These are phyloP conservation scores for Saccharomycopsis capsularis DNA, from an alignment of 805 yeast species.

Conservation along the genomic window DNA sequence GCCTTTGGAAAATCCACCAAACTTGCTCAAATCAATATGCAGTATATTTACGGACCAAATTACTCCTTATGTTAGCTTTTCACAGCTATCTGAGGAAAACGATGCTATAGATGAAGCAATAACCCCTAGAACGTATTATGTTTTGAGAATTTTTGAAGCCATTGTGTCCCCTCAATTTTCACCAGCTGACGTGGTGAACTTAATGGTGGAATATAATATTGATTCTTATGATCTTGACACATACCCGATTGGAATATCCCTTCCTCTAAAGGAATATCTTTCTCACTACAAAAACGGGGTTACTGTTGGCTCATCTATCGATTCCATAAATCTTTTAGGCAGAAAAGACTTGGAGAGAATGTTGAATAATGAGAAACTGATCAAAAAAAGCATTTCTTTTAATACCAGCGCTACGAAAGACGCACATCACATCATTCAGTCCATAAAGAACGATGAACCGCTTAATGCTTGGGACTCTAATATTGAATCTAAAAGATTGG, in stretches of 20 bases:
- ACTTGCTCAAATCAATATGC: conserved; percentile 46
- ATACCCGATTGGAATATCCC: conserved; percentile 63
- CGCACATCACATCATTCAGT: conserved; percentile 34
- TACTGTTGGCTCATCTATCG: conserved; percentile 36
- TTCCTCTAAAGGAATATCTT: conserved; percentile 61
- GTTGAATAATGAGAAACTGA: conserved; percentile 8
- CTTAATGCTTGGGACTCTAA: conserved; percentile 63
- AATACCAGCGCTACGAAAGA: conserved; percentile 29
- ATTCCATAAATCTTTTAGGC: conserved; percentile 45
- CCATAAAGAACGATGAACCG: conserved; percentile 38
- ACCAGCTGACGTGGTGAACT: conserved; percentile 47
- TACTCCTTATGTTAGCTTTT: conserved; percentile 54
- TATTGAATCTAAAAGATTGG: conserved; percentile 59
- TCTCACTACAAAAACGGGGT: conserved; percentile 46
- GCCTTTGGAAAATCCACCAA: conserved; percentile 52
- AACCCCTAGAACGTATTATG: conserved; percentile 59
- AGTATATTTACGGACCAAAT: conserved; percentile 41
- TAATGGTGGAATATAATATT: conserved; percentile 54
- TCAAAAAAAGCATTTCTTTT: neutral
- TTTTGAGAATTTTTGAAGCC: conserved; percentile 56
- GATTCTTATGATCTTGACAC: conserved; percentile 49
- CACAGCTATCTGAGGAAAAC: conserved; percentile 58
- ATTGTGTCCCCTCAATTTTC: conserved; percentile 48
- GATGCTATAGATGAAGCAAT: conserved; percentile 51
- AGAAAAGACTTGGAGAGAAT: conserved; percentile 51